Conservation (phyloP, 768 basidiomycete genomes). For the Epithele typhae region DNA sequence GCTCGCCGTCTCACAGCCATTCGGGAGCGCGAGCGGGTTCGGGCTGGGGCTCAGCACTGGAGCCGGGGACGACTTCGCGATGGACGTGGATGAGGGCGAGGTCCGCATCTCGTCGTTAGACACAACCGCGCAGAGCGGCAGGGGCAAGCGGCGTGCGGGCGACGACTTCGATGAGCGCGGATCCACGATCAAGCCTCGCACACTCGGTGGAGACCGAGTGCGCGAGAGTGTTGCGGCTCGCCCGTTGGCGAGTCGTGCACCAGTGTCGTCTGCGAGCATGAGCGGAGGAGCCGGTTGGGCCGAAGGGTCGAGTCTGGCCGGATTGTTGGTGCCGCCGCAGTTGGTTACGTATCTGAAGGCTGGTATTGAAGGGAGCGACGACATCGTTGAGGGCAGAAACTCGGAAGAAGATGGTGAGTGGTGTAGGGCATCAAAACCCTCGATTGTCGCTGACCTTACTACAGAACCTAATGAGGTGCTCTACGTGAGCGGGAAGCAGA, state of each 20-base stretch:
- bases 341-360: slow-evolving; percentile 32
- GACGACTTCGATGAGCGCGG: slow-evolving; percentile 38
- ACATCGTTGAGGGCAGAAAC: slow-evolving; percentile 77
- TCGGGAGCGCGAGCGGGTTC: slow-evolving; percentile 8
- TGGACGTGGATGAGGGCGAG: slow-evolving; percentile 58
- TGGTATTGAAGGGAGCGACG: slow-evolving; percentile 60
- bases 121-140: slow-evolving; percentile 30
- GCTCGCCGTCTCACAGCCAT: slow-evolving; percentile 10
- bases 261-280: slow-evolving; percentile 12
- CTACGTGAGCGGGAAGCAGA: slow-evolving; percentile 59
- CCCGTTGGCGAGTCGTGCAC: slow-evolving; percentile 38
- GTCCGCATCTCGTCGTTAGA: slow-evolving; percentile 40
- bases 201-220: slow-evolving; percentile 65
- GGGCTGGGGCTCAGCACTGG: slow-evolving; percentile 17
- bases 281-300: slow-evolving; percentile 9
- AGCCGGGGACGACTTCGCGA: slow-evolving; percentile 33
- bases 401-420: slow-evolving; percentile 56
- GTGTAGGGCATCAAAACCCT: too few species aligned
- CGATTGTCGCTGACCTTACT: too few species aligned
- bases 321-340: slow-evolving; percentile 51
- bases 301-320: slow-evolving; percentile 12
- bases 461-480: slow-evolving; percentile 66
- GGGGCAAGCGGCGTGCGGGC: slow-evolving; percentile 44
- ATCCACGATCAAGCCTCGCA: slow-evolving; percentile 38
- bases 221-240: slow-evolving; percentile 47